Evolutionary conservation across 1,284 basidiomycete genomes (phyloP), one percentile per base, ranked within the genome.

Genomic region (Melanopsichium pennsylvanicum): DNA sequence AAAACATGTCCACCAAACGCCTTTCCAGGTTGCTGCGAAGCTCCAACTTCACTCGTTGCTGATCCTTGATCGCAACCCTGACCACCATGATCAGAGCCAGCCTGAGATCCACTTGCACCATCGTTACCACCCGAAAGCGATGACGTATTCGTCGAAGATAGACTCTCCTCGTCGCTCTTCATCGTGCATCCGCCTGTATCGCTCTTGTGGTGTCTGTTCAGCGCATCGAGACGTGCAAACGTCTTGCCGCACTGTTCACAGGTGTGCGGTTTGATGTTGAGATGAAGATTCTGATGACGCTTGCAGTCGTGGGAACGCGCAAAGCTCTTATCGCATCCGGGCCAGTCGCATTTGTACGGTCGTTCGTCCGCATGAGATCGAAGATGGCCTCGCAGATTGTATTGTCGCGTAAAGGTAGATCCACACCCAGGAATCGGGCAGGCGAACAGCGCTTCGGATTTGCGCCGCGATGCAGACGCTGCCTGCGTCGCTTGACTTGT

Each of bases 291-390:
- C 52, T 80, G 67, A 35, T 57, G 89, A 70, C 84, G 91, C 87
- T 95, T 95, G 89, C 93, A 95, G 81, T 97, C 93, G 82, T 96
- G 93, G 81, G 93, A 91, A 39, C 93, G 87, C 29, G 93, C 93
- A 79, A 96, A 96, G 21, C 91, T 89, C 80, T 96, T 96, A 75
- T 90, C 90, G 81, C 93, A 97, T 13, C 91, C 92, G 2, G 91
- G 90, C 86, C 90, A 93, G 57, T 90, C 88, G 81, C 93, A 97
- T 63, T 92, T 87, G 83, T 92, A 97, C 29, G 93, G 93, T 55
- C 92, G 85, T 82, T 96, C 92, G 81, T 95, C 93, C 22, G 93
- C 95, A 81, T 97, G 93, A n/a, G 93, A 95, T 73, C 93, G 88
- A 70, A 97, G 82, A 84, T 97, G 94, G 44, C 94, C 93, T 88